Percentiles rank a stretch among this genome's conserved stretches.
Evolutionary conservation across 2,329 filamentous ascomycete genomes (phyloP).

Genomic region (Madurella fahalii): DNA sequence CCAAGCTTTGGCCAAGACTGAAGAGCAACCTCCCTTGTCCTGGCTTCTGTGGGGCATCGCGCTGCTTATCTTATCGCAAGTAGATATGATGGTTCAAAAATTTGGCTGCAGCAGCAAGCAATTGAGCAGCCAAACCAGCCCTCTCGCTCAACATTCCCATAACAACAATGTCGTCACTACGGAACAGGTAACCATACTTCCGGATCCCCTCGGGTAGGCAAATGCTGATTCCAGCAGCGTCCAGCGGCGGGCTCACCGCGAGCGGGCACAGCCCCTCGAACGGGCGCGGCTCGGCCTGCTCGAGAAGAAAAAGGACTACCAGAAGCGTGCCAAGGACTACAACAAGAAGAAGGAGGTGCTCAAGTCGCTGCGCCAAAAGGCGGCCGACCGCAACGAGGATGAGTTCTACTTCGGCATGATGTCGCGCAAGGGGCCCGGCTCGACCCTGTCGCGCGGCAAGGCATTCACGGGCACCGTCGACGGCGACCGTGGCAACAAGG

Average conservation of each 20-base stretch:
- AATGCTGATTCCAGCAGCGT: conserved; percentile 19
- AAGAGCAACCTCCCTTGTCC: background rate
- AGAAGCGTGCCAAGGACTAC: conserved; percentile 61
- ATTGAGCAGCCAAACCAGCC: background rate
- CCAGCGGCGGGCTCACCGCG: conserved; percentile 63
- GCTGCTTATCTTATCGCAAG: conserved; percentile 7
- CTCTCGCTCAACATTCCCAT: background rate
- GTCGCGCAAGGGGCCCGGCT: conserved; percentile 54
- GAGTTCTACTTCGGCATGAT: conserved; percentile 72
- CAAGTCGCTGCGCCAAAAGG: conserved; percentile 57
- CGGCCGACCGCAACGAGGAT: conserved; percentile 64
- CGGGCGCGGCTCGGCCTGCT: conserved; percentile 84
- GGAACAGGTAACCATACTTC: conserved; percentile 21
- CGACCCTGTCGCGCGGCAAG: conserved; percentile 42
- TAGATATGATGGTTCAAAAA: background rate
- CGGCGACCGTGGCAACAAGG: conserved; percentile 54
- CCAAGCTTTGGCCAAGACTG: background rate
- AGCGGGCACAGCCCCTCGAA: conserved; percentile 81
- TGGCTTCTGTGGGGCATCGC: background rate
- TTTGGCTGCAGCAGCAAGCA: background rate
- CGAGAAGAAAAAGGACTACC: conserved; percentile 88
- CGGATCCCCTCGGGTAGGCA: background rate
- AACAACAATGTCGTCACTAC: conserved; percentile 25
- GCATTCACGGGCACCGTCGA: conserved; percentile 52
- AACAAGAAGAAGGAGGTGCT: conserved; percentile 61